Percentiles rank a stretch among this genome's conserved stretches.
phyloP scores from a whole-genome alignment of 441 rosid species.

The Brassica balearica region DNA sequence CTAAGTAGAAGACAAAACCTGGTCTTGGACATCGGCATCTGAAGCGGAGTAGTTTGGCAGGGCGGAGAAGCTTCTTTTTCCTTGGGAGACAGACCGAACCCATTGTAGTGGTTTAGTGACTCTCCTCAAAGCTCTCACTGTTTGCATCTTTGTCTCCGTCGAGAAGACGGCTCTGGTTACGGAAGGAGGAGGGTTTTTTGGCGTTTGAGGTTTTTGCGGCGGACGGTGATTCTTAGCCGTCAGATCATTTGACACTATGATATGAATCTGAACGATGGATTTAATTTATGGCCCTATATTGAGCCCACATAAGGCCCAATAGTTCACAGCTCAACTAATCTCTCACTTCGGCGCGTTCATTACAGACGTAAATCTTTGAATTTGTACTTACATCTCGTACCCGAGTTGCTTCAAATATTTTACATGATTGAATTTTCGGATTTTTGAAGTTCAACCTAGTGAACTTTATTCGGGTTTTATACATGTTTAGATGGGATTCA shows the following conservation, averaged over 20 bases:
- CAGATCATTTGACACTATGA: constrained; percentile 29
- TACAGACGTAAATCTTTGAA: background rate
- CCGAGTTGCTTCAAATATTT: no score
- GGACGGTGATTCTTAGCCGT: constrained; percentile 44
- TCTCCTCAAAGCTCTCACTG: constrained; percentile 55
- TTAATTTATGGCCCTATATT: background rate
- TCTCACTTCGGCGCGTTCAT: background rate
- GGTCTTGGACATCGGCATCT: constrained; percentile 61
- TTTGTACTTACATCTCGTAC: no score
- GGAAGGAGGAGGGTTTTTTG: background rate
- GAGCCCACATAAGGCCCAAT: constrained; percentile 36
- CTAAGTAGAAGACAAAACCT: constrained; percentile 50
- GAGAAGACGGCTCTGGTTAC: background rate
- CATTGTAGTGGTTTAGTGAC: constrained; percentile 47
- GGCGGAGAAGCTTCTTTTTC: constrained; percentile 64
- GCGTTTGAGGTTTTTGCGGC: constrained; percentile 27
- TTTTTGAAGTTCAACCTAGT: no score
- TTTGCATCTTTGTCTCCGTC: constrained; percentile 11
- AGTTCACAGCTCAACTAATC: background rate
- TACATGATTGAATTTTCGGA: no score
- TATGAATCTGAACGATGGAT: background rate
- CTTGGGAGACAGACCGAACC: constrained; percentile 48
- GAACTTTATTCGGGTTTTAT: no score
- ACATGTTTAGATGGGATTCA: no score
- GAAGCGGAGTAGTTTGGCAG: constrained; percentile 59